phyloP scores from a whole-genome alignment of 2,329 filamentous ascomycete species.

The Ascochyta fabae region DNA sequence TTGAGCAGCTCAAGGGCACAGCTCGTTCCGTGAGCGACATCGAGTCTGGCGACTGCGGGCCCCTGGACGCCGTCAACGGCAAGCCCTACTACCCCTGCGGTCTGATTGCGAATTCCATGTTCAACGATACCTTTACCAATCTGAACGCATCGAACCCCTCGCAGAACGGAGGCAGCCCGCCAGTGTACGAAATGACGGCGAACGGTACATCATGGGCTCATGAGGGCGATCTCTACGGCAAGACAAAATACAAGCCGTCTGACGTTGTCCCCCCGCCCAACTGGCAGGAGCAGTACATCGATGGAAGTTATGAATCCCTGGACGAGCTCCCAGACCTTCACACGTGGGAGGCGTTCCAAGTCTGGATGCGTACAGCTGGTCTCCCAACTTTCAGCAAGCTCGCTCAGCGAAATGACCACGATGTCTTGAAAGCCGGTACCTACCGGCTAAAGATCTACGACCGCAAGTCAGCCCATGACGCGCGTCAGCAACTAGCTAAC shows the following conservation, averaged over 20 bases:
- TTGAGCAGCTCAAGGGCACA: conserved; percentile 80
- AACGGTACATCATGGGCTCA: conserved; percentile 85
- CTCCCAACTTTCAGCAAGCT: conserved; percentile 95
- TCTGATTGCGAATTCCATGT: conserved; percentile 93
- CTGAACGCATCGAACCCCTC: conserved; percentile 67
- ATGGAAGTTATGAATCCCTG: conserved; percentile 66
- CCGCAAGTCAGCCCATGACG: conserved; percentile 63
- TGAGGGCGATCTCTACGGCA: conserved; percentile 79
- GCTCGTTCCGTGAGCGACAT: conserved; percentile 67
- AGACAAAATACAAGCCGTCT: conserved; percentile 67
- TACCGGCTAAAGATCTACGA: conserved; percentile 81
- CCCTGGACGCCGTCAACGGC: conserved; percentile 61
- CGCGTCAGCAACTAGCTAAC: conserved; percentile 29
- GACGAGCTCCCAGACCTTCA: conserved; percentile 74
- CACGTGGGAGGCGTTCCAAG: conserved; percentile 84
- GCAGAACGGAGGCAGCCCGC: conserved; percentile 46
- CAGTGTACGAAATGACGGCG: conserved; percentile 75
- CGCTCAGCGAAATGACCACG: conserved; percentile 78
- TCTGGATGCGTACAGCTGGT: conserved; percentile 98
- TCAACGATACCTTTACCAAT: conserved; percentile 86
- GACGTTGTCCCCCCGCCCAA: conserved; percentile 84
- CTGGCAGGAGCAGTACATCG: conserved; percentile 74
- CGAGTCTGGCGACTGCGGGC: conserved; percentile 73
- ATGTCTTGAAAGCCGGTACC: conserved; percentile 69
- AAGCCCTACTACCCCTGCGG: conserved; percentile 92